Base-by-base conservation (phyloP, 2,329 filamentous ascomycete species). In the Pseudogymnoascus sp. region DNA sequence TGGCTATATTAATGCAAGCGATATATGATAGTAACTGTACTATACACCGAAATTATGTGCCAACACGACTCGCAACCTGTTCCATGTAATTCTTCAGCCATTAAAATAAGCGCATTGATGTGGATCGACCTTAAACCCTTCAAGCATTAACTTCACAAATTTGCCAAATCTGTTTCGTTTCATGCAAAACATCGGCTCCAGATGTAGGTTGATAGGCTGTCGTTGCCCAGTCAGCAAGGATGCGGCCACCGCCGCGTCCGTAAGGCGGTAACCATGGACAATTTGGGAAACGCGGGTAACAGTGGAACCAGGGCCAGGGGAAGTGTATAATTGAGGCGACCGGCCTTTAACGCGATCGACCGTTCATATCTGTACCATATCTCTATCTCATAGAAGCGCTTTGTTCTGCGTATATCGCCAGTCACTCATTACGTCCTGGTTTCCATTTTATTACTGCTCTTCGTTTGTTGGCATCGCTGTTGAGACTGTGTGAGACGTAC, bases 261-360 rank as follows among this genome's bases (percentile, higher is more conserved):
- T 54, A 54, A 54, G 47, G 47, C 29, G 44, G 26, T 33, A 54
- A 54, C 44, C 44, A 17, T 54, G 47, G 47, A 54, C 47, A 54
- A 54, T 54, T 54, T 54, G 29, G 29, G 47, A 54, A 54, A 54
- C 29, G 47, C 47, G 47, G 47, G 47, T 54, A 54, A 54, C 47
- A 33, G 47, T 54, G 47, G 47, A 54, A 54, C 47, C 47, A 54
- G 47, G 47, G 47, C 47, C 47, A 54, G 47, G 47, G 47, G 24
- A 33, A 54, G 47, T 33, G 47, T 35, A 54, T 54, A 54, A 54
- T 54, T 33, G 47, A 54, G 47, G 6, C 47, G 47, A 54, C n/a
- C 5, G 29, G 21, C 47, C 47, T 54, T 54, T 29, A 54, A 13
- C 47, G 47, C 47, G 29, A 54, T 54, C 47, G 47, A n/a, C n/a